Evolutionary conservation across 2,329 filamentous ascomycete species (phyloP), one percentile per base, ranked within the genome.

Genomic region (Diplodia sapinea): DNA sequence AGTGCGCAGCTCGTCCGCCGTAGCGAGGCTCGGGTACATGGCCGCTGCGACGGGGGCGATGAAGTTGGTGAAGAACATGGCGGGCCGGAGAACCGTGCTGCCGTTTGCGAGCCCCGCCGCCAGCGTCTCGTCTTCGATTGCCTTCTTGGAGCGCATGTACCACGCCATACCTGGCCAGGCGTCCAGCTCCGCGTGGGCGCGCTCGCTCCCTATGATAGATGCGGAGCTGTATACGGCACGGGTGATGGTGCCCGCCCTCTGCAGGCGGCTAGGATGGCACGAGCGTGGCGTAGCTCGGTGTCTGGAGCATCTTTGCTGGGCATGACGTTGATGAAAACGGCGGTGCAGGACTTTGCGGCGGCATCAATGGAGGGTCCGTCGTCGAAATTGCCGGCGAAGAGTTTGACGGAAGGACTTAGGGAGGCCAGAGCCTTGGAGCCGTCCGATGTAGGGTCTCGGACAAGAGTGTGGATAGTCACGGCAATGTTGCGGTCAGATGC

Each of bases 371-470:
- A 65, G 12, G 47, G 17, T 1, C 4, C 13, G 33, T 56, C 49
- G 29, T 65, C 63, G 29, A 65, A 65, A 47, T 54, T 38, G 29
- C 63, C 63, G 9, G 31, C 6, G 50, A 65, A 62, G 20, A 67
- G 68, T 7, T 61, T 59, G 52, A 69, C 62, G 47, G 69, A 62
- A 2, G 67, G 66, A 23, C 67, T 61, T n/a, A 64, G 68, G 17
- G 67, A 56, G 3, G 51, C 49, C 13, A 64, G 67, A 15, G 52
- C 63, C 23, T 56, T 29, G 8, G 63, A 49, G 20, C n/a, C 20
- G 23, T 36, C 49, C 2, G 63, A 65, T 17, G 50, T 7, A 29
- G 50, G 63, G 33, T 65, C 33, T 5, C 63, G 63, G 17, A 65
- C 63, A 17, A 65, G 63, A 6, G 63, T 50, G 50, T 65, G 63